These are phyloP conservation scores for Amylostereum areolatum DNA, from an alignment of 1,284 basidiomycete genomes.

Conservation along the genomic window DNA sequence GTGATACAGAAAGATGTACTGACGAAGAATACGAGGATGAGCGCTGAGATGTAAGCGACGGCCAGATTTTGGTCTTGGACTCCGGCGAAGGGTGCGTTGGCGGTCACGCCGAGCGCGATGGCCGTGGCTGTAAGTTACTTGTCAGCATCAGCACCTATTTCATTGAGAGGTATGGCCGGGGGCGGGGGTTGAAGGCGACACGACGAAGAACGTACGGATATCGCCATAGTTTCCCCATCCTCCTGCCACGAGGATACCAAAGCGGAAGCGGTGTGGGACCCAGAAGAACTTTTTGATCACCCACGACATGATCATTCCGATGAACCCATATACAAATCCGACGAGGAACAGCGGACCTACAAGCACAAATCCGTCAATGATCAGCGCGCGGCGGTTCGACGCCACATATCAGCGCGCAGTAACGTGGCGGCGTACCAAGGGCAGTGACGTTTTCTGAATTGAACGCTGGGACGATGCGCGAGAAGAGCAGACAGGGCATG, in stretches of 20 bases:
- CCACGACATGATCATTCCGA: conserved; percentile 53
- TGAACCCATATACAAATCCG: conserved; percentile 43
- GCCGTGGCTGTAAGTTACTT: conserved; percentile 46
- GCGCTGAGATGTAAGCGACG: conserved; percentile 53
- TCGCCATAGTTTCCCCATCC: conserved; percentile 63
- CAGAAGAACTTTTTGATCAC: conserved; percentile 63
- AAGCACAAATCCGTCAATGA: conserved; percentile 15
- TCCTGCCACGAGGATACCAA: conserved; percentile 61
- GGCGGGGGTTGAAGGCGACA: no score
- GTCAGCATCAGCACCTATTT: background rate
- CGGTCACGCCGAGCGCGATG: conserved; percentile 50
- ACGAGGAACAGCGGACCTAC: conserved; percentile 51
- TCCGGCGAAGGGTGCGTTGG: conserved; percentile 45
- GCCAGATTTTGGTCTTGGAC: conserved; percentile 47
- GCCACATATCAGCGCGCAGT: conserved; percentile 3
- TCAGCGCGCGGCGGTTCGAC: background rate
- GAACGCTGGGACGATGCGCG: conserved; percentile 73
- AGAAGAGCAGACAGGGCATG: conserved; percentile 69
- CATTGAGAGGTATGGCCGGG: no score
- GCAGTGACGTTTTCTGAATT: conserved; percentile 55
- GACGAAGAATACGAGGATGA: conserved; percentile 39
- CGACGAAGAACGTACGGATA: conserved; percentile 48
- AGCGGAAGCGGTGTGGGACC: conserved; percentile 72
- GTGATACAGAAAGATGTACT: conserved; percentile 12
- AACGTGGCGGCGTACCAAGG: conserved; percentile 38